phyloP scores from a whole-genome alignment of 495 filamentous ascomycete genomes.

The Talaromyces wortmannii region DNA sequence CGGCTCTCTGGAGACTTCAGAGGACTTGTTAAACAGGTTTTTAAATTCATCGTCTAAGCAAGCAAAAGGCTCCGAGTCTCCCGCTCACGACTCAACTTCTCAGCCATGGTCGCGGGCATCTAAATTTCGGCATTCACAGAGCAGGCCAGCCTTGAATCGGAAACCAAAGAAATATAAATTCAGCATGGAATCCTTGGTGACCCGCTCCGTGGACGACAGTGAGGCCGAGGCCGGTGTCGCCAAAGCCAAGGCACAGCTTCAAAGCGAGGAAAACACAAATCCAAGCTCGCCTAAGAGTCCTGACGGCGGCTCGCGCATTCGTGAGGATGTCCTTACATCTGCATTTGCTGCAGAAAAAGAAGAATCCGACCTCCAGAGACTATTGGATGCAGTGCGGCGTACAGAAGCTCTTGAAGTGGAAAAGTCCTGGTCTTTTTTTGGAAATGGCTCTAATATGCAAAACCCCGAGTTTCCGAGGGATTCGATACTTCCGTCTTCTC shows the following conservation, averaged over 20 bases:
- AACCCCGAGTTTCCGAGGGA: slow-evolving; percentile 27
- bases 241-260: slow-evolving; percentile 38
- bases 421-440: slow-evolving; percentile 64
- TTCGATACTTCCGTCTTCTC: slow-evolving; percentile 15
- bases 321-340: slow-evolving; percentile 33
- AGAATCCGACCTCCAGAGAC: slow-evolving; percentile 47
- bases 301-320: slow-evolving; percentile 17
- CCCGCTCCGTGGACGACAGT: slow-evolving; percentile 49
- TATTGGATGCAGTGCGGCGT: slow-evolving; percentile 65
- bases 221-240: slow-evolving; percentile 51
- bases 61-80: slow-evolving; percentile 6
- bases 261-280: slow-evolving; percentile 6
- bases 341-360: slow-evolving; percentile 45
- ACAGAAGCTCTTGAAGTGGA: slow-evolving; percentile 61
- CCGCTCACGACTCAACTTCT: background rate
- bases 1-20: slow-evolving; percentile 37
- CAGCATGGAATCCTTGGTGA: slow-evolving; percentile 58
- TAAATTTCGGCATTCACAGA: background rate
- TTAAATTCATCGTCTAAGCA: slow-evolving; percentile 5
- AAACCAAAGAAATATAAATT: slow-evolving; percentile 50
- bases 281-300: slow-evolving; percentile 8
- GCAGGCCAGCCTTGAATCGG: background rate
- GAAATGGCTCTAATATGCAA: slow-evolving; percentile 23
- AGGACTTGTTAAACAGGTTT: slow-evolving; percentile 26
- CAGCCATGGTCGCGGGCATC: background rate